Base-by-base conservation (phyloP, 73 alveolate species). In the Loxodes magnus region DNA sequence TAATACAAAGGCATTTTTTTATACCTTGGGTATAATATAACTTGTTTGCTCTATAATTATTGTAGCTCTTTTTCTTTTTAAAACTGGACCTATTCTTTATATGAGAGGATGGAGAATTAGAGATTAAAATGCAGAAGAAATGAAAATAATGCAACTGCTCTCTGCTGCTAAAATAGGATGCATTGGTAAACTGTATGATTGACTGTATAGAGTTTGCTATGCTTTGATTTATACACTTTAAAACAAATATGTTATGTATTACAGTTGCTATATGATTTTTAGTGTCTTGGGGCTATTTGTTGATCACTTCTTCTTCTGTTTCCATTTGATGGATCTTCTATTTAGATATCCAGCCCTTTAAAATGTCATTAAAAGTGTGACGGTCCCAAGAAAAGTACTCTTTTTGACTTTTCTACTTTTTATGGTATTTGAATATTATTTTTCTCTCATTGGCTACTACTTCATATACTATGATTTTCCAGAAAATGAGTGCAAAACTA, bases 341-440 rank as follows among this genome's bases (percentile, higher is more conserved):
- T 73, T 67, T 36, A 54, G 94, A 30, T 73, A 60, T 53, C 73
- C 74, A 17, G 74, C 96, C 6, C 67, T 91, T 15, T 77, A 75
- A 72, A 83, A 87, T 62, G 90, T 91, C 26, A 77, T 91, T 33
- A 39, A 67, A 30, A 85, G 96, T 4, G 81, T 91, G 26, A 83
- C 84, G 30, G 50, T 74, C 19, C 93, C 94, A n/a, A 77, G 69
- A 61, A 87, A 80, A 30, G 77, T 84, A 43, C 58, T 91, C 14
- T 59, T 87, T 31, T 68, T 91, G 68, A 87, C 96, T n/a, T 88
- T 86, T 38, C 64, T 88, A 51, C 68, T 92, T 43, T 81, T 91
- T 43, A 56, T 92, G 35, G 61, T 88, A 14, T 33, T 92, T 37
- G 79, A 79, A 59, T 92, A 84, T 49, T 74, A 78, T 15, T 92